Conservation (phyloP, 1,139 yeast genomes). For the Suhomyces guaymorum region DNA sequence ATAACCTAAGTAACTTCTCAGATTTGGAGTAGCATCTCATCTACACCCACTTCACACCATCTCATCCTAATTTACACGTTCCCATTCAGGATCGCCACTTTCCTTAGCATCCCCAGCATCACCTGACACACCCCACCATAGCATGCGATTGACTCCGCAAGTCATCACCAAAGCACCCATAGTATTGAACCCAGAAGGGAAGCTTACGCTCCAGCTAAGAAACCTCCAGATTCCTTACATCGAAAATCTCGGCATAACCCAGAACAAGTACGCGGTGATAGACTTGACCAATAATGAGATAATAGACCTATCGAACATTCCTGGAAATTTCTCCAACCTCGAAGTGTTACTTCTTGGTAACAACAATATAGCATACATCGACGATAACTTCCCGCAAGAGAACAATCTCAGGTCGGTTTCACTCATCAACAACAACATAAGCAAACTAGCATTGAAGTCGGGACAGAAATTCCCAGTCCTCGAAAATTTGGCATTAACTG, state of each 20-base stretch:
- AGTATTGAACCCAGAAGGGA: slow-evolving; percentile 39
- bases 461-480: slow-evolving; percentile 35
- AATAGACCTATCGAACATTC: slow-evolving; percentile 53
- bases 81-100: too few relatives aligned
- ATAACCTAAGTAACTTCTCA: too few relatives aligned
- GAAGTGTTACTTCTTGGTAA: slow-evolving; percentile 56
- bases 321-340: slow-evolving; percentile 41
- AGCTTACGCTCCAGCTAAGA: slow-evolving; percentile 39
- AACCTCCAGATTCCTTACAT: slow-evolving; percentile 34
- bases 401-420: slow-evolving; percentile 50
- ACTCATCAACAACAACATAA: slow-evolving; percentile 53
- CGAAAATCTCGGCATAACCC: slow-evolving; percentile 38
- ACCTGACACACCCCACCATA: background rate
- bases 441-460: slow-evolving; percentile 30
- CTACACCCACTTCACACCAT: too few relatives aligned
- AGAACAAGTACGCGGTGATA: slow-evolving; percentile 48
- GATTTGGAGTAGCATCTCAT: too few relatives aligned
- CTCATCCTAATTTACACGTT: too few relatives aligned
- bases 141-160: slow-evolving; percentile 45
- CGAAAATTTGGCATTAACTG: slow-evolving; percentile 51
- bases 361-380: slow-evolving; percentile 50
- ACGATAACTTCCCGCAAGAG: slow-evolving; percentile 21
- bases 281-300: slow-evolving; percentile 72
- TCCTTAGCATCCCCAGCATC: background rate
- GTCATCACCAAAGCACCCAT: slow-evolving; percentile 34